Conservation (phyloP, 164 flowering plant species). For the Santalum album region DNA sequence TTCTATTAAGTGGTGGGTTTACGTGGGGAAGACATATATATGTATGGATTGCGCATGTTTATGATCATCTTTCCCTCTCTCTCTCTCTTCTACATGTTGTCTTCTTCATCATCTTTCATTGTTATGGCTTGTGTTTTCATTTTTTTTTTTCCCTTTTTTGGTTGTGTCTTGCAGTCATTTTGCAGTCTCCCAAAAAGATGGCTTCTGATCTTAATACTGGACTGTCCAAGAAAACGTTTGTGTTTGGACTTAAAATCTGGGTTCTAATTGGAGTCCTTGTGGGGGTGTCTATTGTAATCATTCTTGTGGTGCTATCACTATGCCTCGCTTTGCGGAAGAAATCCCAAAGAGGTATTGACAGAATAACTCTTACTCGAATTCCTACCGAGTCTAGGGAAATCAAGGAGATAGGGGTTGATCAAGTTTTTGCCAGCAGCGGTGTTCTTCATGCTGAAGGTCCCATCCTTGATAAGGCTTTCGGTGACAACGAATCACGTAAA, state of each 20-base stretch:
- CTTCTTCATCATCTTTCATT: no score
- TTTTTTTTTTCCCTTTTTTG: no score
- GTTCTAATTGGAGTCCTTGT: slow-evolving; percentile 49
- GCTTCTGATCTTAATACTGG: slow-evolving; percentile 27
- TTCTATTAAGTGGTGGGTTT: no score
- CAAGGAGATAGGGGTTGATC: slow-evolving; percentile 68
- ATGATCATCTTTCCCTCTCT: no score
- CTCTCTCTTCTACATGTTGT: no score
- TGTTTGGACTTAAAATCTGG: slow-evolving; percentile 58
- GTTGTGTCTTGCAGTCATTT: no score
- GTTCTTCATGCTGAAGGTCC: slow-evolving; percentile 27
- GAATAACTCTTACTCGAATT: slow-evolving; percentile 36
- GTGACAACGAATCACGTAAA: slow-evolving; percentile 52
- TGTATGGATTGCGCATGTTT: no score
- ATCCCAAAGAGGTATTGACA: slow-evolving; percentile 33
- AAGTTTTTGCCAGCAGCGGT: slow-evolving; percentile 27
- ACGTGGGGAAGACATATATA: no score
- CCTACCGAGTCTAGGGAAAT: slow-evolving; percentile 59
- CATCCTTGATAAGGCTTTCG: slow-evolving; percentile 36
- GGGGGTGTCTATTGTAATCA: slow-evolving; percentile 33
- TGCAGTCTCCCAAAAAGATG: background rate
- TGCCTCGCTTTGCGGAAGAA: slow-evolving; percentile 57
- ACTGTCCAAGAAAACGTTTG: slow-evolving; percentile 31
- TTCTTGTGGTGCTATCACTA: slow-evolving; percentile 39
- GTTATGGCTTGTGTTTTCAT: no score